Percentiles rank a stretch among this genome's conserved stretches.
Evolutionary conservation across 345 rosid species (phyloP).

Genomic region (Hibiscus tridactylites): DNA sequence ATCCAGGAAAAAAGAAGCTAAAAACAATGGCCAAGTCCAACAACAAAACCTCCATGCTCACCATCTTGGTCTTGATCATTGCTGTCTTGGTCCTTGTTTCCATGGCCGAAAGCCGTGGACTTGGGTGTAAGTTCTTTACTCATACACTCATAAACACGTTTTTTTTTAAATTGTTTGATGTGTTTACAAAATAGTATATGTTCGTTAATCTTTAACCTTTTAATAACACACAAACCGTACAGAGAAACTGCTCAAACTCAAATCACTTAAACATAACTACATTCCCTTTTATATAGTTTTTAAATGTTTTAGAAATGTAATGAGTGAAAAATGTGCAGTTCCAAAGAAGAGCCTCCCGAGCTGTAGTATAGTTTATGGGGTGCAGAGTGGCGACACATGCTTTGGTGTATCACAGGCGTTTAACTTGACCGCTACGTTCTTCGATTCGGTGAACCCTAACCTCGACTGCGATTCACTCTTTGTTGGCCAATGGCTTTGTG

Average conservation of each 20-base stretch:
- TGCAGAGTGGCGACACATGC: not conserved
- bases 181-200: not conserved
- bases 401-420: not conserved
- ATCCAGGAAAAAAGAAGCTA: not conserved
- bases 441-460: slow-evolving; percentile 16
- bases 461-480: slow-evolving; percentile 21
- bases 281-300: too few species aligned
- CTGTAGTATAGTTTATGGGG: not conserved
- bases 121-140: not conserved
- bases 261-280: too few species aligned
- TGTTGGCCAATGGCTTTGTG: slow-evolving; percentile 35
- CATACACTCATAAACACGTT: not conserved
- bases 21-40: slow-evolving; percentile 11
- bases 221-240: too few species aligned
- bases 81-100: not conserved
- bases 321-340: not conserved
- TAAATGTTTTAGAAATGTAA: not conserved
- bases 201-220: not conserved
- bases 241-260: too few species aligned
- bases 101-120: not conserved
- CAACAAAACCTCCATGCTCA: slow-evolving; percentile 2
- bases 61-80: not conserved
- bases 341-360: not conserved
- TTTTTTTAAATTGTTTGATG: too few species aligned
- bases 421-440: not conserved